Conservation (phyloP, 2,329 filamentous ascomycete genomes). For the Aspergillus melleus region DNA sequence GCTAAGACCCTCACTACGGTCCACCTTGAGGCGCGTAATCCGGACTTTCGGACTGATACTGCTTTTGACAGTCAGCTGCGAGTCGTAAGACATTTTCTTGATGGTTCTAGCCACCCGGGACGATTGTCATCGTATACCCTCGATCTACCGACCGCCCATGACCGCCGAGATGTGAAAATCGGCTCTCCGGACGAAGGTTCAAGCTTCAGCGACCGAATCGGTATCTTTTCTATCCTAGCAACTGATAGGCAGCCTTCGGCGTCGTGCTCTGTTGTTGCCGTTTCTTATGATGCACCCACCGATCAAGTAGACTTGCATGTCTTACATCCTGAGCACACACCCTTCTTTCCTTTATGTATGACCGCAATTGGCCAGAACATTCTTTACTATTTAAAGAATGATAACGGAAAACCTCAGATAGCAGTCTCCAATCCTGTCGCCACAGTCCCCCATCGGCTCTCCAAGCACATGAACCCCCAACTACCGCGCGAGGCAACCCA, state of each 20-base stretch:
- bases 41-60: neutral
- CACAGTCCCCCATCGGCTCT: conserved; percentile 9
- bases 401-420: conserved; percentile 17
- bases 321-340: conserved; percentile 5
- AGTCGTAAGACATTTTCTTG: conserved; percentile 15
- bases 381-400: conserved; percentile 20
- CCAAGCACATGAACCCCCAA: conserved; percentile 12
- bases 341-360: conserved; percentile 9
- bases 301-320: conserved; percentile 15
- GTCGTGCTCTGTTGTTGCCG: conserved; percentile 3
- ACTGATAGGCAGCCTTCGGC: neutral
- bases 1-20: conserved; percentile 20
- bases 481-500: conserved; percentile 11
- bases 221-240: conserved; percentile 7
- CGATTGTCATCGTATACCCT: conserved; percentile 2
- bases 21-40: conserved; percentile 8
- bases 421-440: conserved; percentile 19
- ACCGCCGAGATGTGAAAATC: neutral
- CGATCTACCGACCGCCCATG: neutral
- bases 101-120: neutral
- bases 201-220: conserved; percentile 8
- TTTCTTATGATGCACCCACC: conserved; percentile 10
- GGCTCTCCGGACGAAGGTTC: conserved; percentile 2
- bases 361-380: conserved; percentile 13
- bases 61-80: conserved; percentile 5